Evolutionary conservation across 2,329 filamentous ascomycete genomes (phyloP), one percentile per base, ranked within the genome.

Genomic region (Colletotrichum coccodes): DNA sequence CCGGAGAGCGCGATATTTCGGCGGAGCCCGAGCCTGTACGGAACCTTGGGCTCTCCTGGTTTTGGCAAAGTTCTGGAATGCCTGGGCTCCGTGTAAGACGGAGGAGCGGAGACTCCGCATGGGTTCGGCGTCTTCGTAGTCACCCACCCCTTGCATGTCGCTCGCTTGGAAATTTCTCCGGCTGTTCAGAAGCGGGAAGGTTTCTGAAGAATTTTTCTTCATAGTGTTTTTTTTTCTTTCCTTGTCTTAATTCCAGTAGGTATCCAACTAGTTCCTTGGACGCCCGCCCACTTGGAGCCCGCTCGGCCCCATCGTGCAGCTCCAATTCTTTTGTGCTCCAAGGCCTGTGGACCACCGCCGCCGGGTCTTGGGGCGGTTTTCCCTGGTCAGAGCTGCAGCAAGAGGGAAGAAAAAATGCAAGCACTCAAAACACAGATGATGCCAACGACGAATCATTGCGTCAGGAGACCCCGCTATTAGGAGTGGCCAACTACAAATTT

Each of bases 21-120:
- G 38, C 53, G 38, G 38, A 44, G 26, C 53, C 53, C 36, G 53
- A 32, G 18, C 18, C 53, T 8, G 34, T 26, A 26, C 18, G n/a
- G 49, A 21, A 3, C n/a, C 16, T 14, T n/a, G 21, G 21, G 14
- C 6, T 28, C 44, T 26, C 44, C 23, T 47, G 44, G 26, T n/a
- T 23, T 11, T 21, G 36, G 18, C 54, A 21, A 23, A 21, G 23
- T 42, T 30, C 26, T 42, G 36, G 12, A 57, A 18, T 42, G 38
- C 21, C 53, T 32, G 5, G n/a, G 2, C 32, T 46, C 44, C 11
- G 64, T 66, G 50, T 34, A 7, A 56, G 47, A 66, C 64, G 64
- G 64, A 52, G 16, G 26, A 40, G 60, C 42, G 50, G 64, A 64
- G 52, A 38, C 36, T 64, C 60, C 14, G 30, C 44, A 50, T n/a